Percentiles rank a stretch among this genome's conserved stretches.
phyloP scores from a whole-genome alignment of 2,329 filamentous ascomycete species.

The Fusarium coffeatum region DNA sequence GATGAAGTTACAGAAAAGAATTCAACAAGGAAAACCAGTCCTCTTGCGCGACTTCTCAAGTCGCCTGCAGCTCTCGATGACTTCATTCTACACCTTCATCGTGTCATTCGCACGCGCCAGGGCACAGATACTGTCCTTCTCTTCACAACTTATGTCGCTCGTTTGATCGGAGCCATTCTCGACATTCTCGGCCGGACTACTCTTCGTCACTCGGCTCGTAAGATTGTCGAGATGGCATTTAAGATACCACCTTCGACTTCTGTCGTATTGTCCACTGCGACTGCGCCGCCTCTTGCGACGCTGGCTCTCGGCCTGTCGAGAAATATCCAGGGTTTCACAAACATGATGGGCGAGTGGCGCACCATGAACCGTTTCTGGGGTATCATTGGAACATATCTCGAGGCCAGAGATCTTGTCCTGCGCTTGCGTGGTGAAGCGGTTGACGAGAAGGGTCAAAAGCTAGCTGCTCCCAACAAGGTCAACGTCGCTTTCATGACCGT shows the following conservation, averaged over 20 bases:
- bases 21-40: slow-evolving; percentile 4
- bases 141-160: slow-evolving; percentile 75
- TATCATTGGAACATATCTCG: slow-evolving; percentile 77
- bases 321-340: slow-evolving; percentile 70
- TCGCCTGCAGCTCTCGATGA: slow-evolving; percentile 55
- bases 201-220: slow-evolving; percentile 63
- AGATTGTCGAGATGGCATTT: slow-evolving; percentile 64
- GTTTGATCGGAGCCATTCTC: slow-evolving; percentile 64
- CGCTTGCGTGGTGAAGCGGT: slow-evolving; percentile 46
- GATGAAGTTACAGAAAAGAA: background rate
- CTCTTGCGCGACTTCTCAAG: slow-evolving; percentile 31
- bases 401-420: slow-evolving; percentile 64
- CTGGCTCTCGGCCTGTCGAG: slow-evolving; percentile 61
- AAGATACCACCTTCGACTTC: slow-evolving; percentile 63
- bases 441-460: slow-evolving; percentile 53
- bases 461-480: slow-evolving; percentile 50
- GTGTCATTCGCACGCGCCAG: slow-evolving; percentile 73
- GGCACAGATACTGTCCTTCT: slow-evolving; percentile 78
- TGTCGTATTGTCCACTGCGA: slow-evolving; percentile 56
- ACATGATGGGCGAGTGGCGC: slow-evolving; percentile 75
- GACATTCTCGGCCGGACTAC: slow-evolving; percentile 66
- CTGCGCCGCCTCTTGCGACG: slow-evolving; percentile 55
- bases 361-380: slow-evolving; percentile 83
- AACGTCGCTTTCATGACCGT: slow-evolving; percentile 68
- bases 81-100: slow-evolving; percentile 67